Percentiles rank a stretch among this genome's conserved stretches.
Conservation (phyloP, 495 filamentous ascomycete genomes). For the Penicillium manginii region DNA sequence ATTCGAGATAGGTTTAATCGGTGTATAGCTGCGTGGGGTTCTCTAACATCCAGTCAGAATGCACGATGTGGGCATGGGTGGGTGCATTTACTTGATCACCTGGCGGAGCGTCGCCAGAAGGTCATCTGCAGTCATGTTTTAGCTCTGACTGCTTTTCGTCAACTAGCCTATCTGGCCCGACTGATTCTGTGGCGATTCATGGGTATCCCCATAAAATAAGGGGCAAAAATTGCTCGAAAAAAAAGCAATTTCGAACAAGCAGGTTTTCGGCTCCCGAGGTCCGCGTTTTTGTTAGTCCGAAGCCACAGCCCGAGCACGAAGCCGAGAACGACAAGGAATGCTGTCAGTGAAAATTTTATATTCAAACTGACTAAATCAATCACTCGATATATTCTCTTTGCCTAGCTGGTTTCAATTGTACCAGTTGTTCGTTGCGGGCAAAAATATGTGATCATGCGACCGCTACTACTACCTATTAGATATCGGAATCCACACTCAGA, state of each 20-base stretch:
- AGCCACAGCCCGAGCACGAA: neutral
- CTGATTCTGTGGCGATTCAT: neutral
- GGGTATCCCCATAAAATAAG: neutral
- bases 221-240: neutral
- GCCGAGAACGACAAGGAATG: no score
- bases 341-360: no score
- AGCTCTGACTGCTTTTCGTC: neutral
- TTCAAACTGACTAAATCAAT: no score
- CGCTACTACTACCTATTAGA: no score
- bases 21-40: conserved; percentile 22
- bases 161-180: neutral
- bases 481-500: no score
- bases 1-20: conserved; percentile 18
- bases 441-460: no score
- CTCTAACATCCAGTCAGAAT: conserved; percentile 8
- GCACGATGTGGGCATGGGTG: neutral
- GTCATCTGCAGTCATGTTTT: conserved; percentile 15
- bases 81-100: conserved; percentile 12
- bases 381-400: no score
- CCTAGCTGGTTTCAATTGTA: no score
- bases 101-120: conserved; percentile 13
- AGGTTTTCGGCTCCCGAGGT: neutral
- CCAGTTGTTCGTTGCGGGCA: no score
- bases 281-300: conserved; percentile 6
- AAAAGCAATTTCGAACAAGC: neutral